Conservation (phyloP, 495 filamentous ascomycete species). For the Baudoinia panamericana region DNA sequence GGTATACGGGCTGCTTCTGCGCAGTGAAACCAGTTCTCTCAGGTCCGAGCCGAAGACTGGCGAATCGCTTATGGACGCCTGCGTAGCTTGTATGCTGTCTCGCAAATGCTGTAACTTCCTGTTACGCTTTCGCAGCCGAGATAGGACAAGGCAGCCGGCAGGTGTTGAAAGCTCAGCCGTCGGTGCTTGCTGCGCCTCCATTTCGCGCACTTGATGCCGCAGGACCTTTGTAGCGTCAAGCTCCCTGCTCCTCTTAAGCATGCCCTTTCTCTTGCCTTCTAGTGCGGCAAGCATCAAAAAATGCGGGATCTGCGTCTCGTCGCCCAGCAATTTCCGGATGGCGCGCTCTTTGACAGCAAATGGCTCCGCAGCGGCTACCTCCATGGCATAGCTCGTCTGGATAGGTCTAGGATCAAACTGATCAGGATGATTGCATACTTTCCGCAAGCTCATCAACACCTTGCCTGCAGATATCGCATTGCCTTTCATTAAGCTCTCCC, state of each 20-base stretch:
- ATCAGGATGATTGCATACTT: conserved; percentile 98
- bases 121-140: background rate
- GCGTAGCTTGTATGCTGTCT: conserved; percentile 9
- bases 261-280: conserved; percentile 1
- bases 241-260: conserved; percentile 4
- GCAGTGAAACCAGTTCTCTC: conserved; percentile 9
- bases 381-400: conserved; percentile 91
- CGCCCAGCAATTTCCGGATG: conserved; percentile 14
- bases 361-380: conserved; percentile 62
- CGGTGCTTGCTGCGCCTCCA: background rate
- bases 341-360: conserved; percentile 57
- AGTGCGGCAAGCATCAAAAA: background rate
- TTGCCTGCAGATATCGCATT: conserved; percentile 98
- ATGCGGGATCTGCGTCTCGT: background rate
- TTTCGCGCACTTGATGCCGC: background rate
- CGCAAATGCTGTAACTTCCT: conserved; percentile 12
- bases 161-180: conserved; percentile 1
- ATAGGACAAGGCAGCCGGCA: conserved; percentile 6
- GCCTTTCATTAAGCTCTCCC: conserved; percentile 77
- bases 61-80: background rate
- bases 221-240: conserved; percentile 4
- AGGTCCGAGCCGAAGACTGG: conserved; percentile 19
- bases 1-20: conserved; percentile 1
- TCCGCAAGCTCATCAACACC: conserved; percentile 92
- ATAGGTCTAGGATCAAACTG: conserved; percentile 97